Evolutionary conservation across 1,284 basidiomycete genomes (phyloP).

Genomic region (Boletus hoseneyae): DNA sequence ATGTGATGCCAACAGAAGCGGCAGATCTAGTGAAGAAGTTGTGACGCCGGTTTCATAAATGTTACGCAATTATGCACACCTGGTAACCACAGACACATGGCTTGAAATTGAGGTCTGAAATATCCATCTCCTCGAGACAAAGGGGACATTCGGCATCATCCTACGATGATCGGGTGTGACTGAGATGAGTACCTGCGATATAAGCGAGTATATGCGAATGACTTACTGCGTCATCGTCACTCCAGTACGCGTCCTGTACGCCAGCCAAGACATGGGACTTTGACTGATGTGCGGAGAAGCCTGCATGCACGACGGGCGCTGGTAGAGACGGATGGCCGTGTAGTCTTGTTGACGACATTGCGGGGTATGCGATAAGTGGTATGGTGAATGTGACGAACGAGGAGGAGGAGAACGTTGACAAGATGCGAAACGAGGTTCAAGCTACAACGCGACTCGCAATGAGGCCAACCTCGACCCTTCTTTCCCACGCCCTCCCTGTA

Average conservation of each 20-base stretch:
- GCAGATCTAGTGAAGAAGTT: conserved; percentile 71
- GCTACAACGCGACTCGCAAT: conserved; percentile 25
- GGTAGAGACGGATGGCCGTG: conserved; percentile 60
- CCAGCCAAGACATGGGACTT: conserved; percentile 84
- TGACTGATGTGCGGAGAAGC: conserved; percentile 67
- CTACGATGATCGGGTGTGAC: conserved; percentile 41
- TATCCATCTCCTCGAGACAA: conserved; percentile 98
- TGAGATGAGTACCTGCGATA: conserved; percentile 14
- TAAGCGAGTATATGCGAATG: background rate
- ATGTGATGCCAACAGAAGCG: conserved; percentile 99
- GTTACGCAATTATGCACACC: conserved; percentile 44
- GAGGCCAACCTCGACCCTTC: conserved; percentile 19
- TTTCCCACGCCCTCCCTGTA: conserved; percentile 22
- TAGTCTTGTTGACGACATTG: conserved; percentile 46
- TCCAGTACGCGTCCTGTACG: conserved; percentile 98
- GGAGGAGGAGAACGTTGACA: conserved; percentile 8
- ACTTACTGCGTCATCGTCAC: conserved; percentile 83
- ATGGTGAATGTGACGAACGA: conserved; percentile 10
- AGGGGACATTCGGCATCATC: conserved; percentile 98
- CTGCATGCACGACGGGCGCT: conserved; percentile 66
- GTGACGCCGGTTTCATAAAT: conserved; percentile 12
- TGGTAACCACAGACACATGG: conserved; percentile 99
- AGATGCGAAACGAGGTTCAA: conserved; percentile 21
- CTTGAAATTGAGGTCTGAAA: conserved; percentile 99
- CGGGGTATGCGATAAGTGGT: conserved; percentile 1